Conservation (phyloP, 2,329 filamentous ascomycete species). For the Monilinia fructicola region DNA sequence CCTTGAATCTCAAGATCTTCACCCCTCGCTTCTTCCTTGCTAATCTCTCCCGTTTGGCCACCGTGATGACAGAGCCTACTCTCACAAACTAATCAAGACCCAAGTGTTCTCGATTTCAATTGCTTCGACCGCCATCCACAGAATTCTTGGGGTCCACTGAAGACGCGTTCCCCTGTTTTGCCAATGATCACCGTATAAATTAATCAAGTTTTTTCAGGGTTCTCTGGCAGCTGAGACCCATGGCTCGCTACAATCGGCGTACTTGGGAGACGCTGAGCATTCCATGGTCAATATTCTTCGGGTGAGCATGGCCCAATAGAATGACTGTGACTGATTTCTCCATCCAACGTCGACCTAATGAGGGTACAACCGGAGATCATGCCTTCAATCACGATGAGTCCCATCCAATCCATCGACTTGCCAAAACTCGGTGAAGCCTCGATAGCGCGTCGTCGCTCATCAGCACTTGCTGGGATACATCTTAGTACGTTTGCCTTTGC, state of each 20-base stretch:
- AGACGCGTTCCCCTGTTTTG: not conserved
- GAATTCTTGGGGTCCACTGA: not conserved
- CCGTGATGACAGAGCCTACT: not conserved
- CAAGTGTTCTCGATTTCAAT: not conserved
- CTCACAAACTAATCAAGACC: not conserved
- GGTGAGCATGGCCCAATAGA: not conserved
- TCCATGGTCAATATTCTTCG: not conserved
- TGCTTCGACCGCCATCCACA: too few species aligned
- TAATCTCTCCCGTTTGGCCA: not conserved
- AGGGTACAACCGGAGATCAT: not conserved
- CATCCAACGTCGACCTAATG: not conserved
- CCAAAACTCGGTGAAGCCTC: slow-evolving; percentile 5
- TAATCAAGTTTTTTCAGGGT: slow-evolving; percentile 9
- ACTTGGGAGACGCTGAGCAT: not conserved
- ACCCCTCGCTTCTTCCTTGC: not conserved
- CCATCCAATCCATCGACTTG: not conserved
- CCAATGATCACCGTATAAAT: not conserved
- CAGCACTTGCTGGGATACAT: not conserved
- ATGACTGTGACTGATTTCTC: not conserved
- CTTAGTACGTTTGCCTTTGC: slow-evolving; percentile 3
- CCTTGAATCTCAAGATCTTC: not conserved
- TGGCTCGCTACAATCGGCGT: not conserved
- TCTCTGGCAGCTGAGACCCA: not conserved
- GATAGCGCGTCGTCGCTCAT: not conserved
- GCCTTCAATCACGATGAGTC: not conserved